Evolutionary conservation across 2,329 filamentous ascomycete genomes (phyloP), one percentile per base, ranked within the genome.

Genomic region (Atkinsonella hypoxylon): DNA sequence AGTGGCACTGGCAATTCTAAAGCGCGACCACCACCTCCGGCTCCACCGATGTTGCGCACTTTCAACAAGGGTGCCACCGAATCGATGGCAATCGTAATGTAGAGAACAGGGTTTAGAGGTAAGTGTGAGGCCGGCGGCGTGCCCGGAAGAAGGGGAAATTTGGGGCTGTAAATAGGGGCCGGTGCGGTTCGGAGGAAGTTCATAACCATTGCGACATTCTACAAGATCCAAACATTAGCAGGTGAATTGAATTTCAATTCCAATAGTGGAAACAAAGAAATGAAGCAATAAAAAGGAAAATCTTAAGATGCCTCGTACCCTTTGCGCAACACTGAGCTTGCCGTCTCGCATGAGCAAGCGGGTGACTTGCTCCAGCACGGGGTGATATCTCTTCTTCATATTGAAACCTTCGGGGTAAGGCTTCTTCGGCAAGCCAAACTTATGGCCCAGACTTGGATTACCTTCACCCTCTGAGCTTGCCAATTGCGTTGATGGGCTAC

Each of bases 261-360:
- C 5, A 26, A 26, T 7, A 26, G 7, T 6, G 4, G 17, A 32
- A 39, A 15, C 9, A 13, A 34, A 36, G 38, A 8, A 22, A 20
- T 31, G 3, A 18, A 20, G 36, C 36, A 31, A 38, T 26, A 36
- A 9, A 30, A 30, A 5, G 13, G 0, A 17, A 18, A 41, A 43
- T 42, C 0, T 15, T 13, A 38, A 46, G 13, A 20, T 38, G 12
- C 32, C 26, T 43, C 31, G 6, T 76, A 95, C 89, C 72, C 83
- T 82, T 68, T 98, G 89, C n/a, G 93, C 93, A 66, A 80, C 78
- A 62, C 85, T 85, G 65, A 95, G 80, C 74, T 96, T 94, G 59
- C 93, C 93, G 68, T 97, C 80, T 60, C 76, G 75, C 91, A 97
- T 98, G 56, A 98, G 70, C 58, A 95, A 75, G 64, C 89, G 90